phyloP scores from a whole-genome alignment of 371 early-diverging fungal species.

The Saksenaea oblongispora region DNA sequence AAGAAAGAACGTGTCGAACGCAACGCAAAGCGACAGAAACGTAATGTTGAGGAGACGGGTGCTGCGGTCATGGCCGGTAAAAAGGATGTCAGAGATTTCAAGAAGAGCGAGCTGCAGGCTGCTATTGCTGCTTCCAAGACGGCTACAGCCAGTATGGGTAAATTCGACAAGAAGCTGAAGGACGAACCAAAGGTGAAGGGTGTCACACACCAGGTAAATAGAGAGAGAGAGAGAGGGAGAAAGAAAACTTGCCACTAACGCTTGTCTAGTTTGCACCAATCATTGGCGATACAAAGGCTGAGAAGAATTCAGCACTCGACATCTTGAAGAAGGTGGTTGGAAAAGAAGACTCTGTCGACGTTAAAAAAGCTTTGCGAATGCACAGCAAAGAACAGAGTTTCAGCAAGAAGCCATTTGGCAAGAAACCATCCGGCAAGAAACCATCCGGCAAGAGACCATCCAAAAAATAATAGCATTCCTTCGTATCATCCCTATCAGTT shows the following conservation, averaged over 20 bases:
- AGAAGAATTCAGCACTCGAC: constrained; percentile 61
- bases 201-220: constrained; percentile 65
- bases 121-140: constrained; percentile 68
- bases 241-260: too few species aligned
- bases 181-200: constrained; percentile 84
- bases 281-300: constrained; percentile 54
- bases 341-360: constrained; percentile 61
- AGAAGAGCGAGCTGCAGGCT: constrained; percentile 71
- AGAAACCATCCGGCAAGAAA: neutral
- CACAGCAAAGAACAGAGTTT: constrained; percentile 16
- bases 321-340: constrained; percentile 64
- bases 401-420: constrained; percentile 14
- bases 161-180: constrained; percentile 80
- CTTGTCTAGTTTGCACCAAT: constrained; percentile 58
- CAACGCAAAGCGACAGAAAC: constrained; percentile 81
- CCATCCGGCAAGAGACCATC: neutral
- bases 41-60: constrained; percentile 81
- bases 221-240: neutral
- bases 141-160: constrained; percentile 89
- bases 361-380: constrained; percentile 55
- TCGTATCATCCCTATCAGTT: neutral
- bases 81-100: constrained; percentile 48
- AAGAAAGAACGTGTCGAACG: constrained; percentile 88
- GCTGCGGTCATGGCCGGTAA: constrained; percentile 55
- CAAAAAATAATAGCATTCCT: neutral